These are phyloP conservation scores for Fagopyrum esculentum DNA, from an alignment of 148 eudicot species.

Conservation along the genomic window DNA sequence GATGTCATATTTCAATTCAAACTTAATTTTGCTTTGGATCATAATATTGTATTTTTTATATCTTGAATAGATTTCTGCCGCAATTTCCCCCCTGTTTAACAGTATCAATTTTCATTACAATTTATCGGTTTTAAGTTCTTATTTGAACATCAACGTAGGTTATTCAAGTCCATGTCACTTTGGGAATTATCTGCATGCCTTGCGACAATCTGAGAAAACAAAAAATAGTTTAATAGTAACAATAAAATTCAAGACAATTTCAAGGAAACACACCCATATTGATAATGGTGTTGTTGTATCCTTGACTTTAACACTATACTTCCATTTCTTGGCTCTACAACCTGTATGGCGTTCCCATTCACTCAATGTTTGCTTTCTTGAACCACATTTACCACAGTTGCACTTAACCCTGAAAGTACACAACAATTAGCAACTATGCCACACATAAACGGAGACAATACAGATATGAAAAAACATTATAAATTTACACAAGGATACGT, in stretches of 20 bases:
- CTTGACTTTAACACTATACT: conserved; percentile 77
- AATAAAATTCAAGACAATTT: conserved; percentile 9
- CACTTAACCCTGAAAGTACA: conserved; percentile 65
- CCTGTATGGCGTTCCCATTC: conserved; percentile 99
- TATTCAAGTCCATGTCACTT: background rate
- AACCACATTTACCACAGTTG: conserved; percentile 70
- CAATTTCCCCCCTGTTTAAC: background rate
- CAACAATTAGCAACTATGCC: background rate
- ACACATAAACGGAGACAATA: too few species aligned
- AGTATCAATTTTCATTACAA: background rate
- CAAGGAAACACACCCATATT: conserved; percentile 57
- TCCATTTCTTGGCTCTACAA: conserved; percentile 95
- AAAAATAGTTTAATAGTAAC: background rate
- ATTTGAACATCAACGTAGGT: conserved; percentile 1
- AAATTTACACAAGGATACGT: too few species aligned
- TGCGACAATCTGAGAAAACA: background rate
- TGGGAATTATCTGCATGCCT: background rate
- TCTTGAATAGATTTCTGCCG: background rate
- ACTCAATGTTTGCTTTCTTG: conserved; percentile 50
- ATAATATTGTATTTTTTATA: background rate
- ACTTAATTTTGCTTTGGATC: background rate
- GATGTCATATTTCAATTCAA: background rate
- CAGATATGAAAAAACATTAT: too few species aligned
- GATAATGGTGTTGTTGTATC: conserved; percentile 60
- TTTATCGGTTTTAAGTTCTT: background rate